Evolutionary conservation across 148 eudicot species (phyloP).

Genomic region (Arbutus unedo): DNA sequence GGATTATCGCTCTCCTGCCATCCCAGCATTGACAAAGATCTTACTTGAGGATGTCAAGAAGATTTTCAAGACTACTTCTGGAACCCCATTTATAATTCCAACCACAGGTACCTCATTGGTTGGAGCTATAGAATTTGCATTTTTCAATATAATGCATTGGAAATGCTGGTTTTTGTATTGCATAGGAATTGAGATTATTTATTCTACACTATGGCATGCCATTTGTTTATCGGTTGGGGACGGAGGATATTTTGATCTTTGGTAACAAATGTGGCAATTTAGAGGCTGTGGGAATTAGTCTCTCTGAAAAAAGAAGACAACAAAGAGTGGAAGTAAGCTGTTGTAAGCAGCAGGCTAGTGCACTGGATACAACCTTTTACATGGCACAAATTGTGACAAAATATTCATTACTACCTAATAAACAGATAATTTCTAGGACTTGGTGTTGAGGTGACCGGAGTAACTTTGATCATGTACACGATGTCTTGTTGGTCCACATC

Average conservation of each 20-base stretch:
- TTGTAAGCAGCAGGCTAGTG: too few relatives aligned
- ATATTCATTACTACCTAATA: too few relatives aligned
- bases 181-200: not conserved
- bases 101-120: constrained; percentile 66
- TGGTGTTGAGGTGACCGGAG: not conserved
- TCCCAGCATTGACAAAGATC: constrained; percentile 78
- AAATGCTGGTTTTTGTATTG: not conserved
- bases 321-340: too few relatives aligned
- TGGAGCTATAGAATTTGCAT: not conserved
- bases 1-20: constrained; percentile 97
- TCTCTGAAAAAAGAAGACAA: too few relatives aligned
- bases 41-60: constrained; percentile 92
- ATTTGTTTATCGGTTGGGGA: too few relatives aligned
- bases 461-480: not conserved
- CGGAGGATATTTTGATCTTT: too few relatives aligned
- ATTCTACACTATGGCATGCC: not conserved
- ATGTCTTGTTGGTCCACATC: not conserved
- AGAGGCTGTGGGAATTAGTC: too few relatives aligned
- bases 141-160: not conserved
- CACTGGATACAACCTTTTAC: too few relatives aligned
- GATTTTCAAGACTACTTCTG: constrained; percentile 90
- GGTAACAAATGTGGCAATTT: too few relatives aligned
- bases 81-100: constrained; percentile 85
- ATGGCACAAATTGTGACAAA: too few relatives aligned
- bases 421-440: too few relatives aligned